Conservation (phyloP, 176 grass and related monocot species). For the Juncus effusus region DNA sequence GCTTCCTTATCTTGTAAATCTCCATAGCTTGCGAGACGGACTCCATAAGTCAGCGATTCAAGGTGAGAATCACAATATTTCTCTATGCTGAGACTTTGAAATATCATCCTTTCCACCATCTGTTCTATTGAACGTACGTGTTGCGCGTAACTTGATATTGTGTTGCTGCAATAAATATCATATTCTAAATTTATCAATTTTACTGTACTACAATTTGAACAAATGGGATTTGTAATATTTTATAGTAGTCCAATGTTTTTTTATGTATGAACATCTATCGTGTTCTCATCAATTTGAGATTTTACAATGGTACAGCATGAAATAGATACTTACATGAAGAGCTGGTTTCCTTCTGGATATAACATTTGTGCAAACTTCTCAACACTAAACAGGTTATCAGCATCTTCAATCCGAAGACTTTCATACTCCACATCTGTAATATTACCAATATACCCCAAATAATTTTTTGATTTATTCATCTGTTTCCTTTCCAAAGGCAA, state of each 20-base stretch:
- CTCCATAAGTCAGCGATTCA: slow-evolving; percentile 20
- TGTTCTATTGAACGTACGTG: slow-evolving; percentile 23
- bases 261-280: too few species aligned
- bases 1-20: slow-evolving; percentile 20
- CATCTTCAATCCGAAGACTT: slow-evolving; percentile 32
- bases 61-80: slow-evolving; percentile 28
- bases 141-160: slow-evolving; percentile 16
- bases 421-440: slow-evolving; percentile 33
- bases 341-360: slow-evolving; percentile 45
- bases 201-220: too few species aligned
- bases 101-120: slow-evolving; percentile 32
- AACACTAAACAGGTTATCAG: slow-evolving; percentile 19
- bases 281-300: too few species aligned
- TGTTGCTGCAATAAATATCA: neutral
- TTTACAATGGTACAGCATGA: neutral
- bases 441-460: slow-evolving; percentile 39
- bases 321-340: slow-evolving; percentile 37
- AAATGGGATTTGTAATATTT: too few species aligned
- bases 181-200: too few species aligned
- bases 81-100: slow-evolving; percentile 26
- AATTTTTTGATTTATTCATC: neutral
- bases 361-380: slow-evolving; percentile 29
- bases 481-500: slow-evolving; percentile 40
- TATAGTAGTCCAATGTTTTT: too few species aligned
- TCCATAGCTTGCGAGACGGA: slow-evolving; percentile 21